Base-by-base conservation (phyloP, 2,329 filamentous ascomycete genomes). In the Drechmeria coniospora region DNA sequence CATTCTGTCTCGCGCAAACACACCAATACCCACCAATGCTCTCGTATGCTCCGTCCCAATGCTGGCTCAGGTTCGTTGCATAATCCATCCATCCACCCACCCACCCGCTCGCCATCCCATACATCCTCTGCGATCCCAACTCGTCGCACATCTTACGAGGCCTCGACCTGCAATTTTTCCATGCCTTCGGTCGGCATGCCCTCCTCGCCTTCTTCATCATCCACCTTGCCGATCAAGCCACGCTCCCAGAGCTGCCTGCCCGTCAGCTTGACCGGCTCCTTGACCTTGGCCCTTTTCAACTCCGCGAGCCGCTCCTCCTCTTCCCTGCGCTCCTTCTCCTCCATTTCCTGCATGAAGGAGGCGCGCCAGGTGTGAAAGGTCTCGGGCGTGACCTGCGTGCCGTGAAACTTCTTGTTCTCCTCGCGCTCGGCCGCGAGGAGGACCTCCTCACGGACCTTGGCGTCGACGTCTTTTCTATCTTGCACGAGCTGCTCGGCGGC, bases 321-420 rank as follows among this genome's bases (percentile, higher is more conserved):
- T 42, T 75, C 68, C 39, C 56, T 65, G 40, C 58, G 53, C 40
- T 74, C 69, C 47, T 67, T 59, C 45, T 90, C 86, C 47, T 77
- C 76, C 70, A 87, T 76, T 60, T 95, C 90, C 46, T 65, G 61
- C 35, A 72, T 49, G 47, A 95, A 98, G 8, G 53, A 68, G 21
- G 76, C 74, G 30, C 82, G 66, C 90, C 90, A 98, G 39, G 68
- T 70, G 40, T 80, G 47, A 46, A 95, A 98, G 0, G 74, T 75
- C 57, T 93, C 83, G 14, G 73, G 65, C n/a, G 75, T 95, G 13
- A 98, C 90, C 18, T 74, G 65, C 20, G 82, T 82, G 32, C 90
- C 90, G 50, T 92, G 80, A 53, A 98, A 98, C 56, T 94, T 95
- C 44, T 78, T 74, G 51, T 98, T 98, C 61, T 98, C 90, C 51